phyloP scores from a whole-genome alignment of 2,329 filamentous ascomycete genomes.

The Cladosporium velox region DNA sequence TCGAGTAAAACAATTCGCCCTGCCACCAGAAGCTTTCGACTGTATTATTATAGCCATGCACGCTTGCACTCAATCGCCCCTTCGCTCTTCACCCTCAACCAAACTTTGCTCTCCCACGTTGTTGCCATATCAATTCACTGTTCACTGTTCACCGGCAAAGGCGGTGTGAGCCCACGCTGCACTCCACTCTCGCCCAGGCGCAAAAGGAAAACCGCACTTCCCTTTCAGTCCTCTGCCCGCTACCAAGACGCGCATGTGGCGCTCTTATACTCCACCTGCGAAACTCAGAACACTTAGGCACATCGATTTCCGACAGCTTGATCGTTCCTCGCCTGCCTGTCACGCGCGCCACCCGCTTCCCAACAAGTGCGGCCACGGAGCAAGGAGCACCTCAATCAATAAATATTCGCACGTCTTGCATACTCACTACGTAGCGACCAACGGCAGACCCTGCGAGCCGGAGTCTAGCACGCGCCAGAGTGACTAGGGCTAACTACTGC shows the following conservation, averaged over 20 bases:
- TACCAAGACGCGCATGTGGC: slow-evolving; percentile 11
- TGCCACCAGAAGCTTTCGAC: background rate
- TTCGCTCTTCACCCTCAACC: slow-evolving; percentile 12
- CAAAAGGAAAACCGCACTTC: slow-evolving; percentile 11
- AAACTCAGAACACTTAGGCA: background rate
- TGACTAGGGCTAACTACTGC: background rate
- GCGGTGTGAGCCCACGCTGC: slow-evolving; percentile 1
- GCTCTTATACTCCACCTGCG: slow-evolving; percentile 12
- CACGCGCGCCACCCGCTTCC: slow-evolving; percentile 15
- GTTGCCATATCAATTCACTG: background rate
- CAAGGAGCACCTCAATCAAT: slow-evolving; percentile 12
- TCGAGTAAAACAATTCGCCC: slow-evolving; percentile 3
- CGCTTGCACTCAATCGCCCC: background rate
- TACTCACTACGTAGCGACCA: slow-evolving; percentile 13
- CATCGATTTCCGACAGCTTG: slow-evolving; percentile 1
- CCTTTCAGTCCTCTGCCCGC: background rate
- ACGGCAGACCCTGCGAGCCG: slow-evolving; percentile 6
- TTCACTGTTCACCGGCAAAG: slow-evolving; percentile 7
- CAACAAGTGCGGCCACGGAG: slow-evolving; percentile 13
- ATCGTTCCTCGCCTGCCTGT: slow-evolving; percentile 5
- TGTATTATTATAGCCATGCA: background rate
- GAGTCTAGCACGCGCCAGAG: background rate
- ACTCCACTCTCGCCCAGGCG: slow-evolving; percentile 18
- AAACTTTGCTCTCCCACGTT: slow-evolving; percentile 2
- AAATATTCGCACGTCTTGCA: slow-evolving; percentile 11